A percentile compares a stretch with the other conserved stretches of the same genome.
Evolutionary conservation across 2,329 filamentous ascomycete genomes (phyloP).

Genomic region (Dothiorella sarmentorum): DNA sequence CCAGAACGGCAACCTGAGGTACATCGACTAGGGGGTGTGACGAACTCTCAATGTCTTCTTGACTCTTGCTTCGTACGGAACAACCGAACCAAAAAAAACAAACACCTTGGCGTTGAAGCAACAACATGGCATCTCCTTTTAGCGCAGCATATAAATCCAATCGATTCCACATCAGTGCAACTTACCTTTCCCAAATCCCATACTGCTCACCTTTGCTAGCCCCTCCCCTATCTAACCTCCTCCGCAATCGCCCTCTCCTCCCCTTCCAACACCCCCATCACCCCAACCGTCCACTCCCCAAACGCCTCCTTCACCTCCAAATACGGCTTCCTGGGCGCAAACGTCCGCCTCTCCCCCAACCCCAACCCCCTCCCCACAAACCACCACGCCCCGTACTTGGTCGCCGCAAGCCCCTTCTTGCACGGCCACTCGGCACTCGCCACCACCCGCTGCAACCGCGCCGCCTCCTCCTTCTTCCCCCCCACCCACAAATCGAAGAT

Average conservation of each 20-base stretch:
- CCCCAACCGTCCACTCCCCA: conserved; percentile 44
- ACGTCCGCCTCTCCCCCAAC: conserved; percentile 34
- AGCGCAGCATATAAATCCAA: too few species aligned
- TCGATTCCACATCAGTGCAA: too few species aligned
- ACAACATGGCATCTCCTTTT: too few species aligned
- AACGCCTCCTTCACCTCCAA: conserved; percentile 35
- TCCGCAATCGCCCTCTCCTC: not conserved
- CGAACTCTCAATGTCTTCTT: too few species aligned
- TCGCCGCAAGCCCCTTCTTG: conserved; percentile 48
- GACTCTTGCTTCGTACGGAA: too few species aligned
- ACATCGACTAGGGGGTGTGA: not conserved
- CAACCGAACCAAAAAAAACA: too few species aligned
- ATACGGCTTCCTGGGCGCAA: conserved; percentile 46
- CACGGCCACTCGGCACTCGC: conserved; percentile 51
- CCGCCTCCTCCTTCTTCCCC: conserved; percentile 39
- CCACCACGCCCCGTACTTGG: conserved; percentile 47
- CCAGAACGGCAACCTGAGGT: not conserved
- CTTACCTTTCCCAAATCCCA: too few species aligned
- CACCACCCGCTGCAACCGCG: conserved; percentile 41
- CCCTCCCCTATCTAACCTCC: not conserved
- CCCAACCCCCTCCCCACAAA: conserved; percentile 42
- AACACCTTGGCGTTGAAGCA: too few species aligned
- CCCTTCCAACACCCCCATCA: conserved; percentile 38
- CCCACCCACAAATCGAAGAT: conserved; percentile 43
- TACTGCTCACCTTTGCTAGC: too few species aligned